Evolutionary conservation across 1,284 basidiomycete species (phyloP).

Genomic region (Fomes fomentarius): DNA sequence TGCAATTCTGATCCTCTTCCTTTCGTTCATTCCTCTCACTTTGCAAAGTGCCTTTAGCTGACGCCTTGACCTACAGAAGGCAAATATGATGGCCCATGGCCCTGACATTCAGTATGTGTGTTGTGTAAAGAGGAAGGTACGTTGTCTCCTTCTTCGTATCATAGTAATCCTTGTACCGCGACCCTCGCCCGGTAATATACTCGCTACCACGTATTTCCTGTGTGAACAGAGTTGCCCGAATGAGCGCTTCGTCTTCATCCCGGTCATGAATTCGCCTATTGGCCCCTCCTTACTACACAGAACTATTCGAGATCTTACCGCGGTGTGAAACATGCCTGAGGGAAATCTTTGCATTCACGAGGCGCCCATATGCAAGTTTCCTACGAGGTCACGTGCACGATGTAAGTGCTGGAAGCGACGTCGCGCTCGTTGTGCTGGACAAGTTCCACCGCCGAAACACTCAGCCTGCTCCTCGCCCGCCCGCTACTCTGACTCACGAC

Average conservation of each 20-base stretch:
- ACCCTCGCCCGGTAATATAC: no score
- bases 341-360: no score
- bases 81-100: no score
- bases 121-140: not conserved
- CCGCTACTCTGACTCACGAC: not conserved
- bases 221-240: no score
- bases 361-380: not conserved
- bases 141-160: not conserved
- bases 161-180: not conserved
- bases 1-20: slow-evolving; percentile 7
- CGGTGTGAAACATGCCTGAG: no score
- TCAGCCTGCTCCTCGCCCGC: not conserved
- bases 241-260: no score
- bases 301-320: no score
- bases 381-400: not conserved
- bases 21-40: not conserved
- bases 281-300: no score
- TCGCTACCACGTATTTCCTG: no score
- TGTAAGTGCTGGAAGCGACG: not conserved
- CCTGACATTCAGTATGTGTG: no score
- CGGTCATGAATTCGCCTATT: no score
- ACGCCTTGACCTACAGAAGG: not conserved
- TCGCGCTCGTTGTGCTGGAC: no score
- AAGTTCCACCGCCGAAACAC: not conserved
- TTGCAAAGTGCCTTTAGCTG: not conserved